Evolutionary conservation across 2,329 filamentous ascomycete species (phyloP), one percentile per base, ranked within the genome.

Genomic region (Ophiostoma ulmi): DNA sequence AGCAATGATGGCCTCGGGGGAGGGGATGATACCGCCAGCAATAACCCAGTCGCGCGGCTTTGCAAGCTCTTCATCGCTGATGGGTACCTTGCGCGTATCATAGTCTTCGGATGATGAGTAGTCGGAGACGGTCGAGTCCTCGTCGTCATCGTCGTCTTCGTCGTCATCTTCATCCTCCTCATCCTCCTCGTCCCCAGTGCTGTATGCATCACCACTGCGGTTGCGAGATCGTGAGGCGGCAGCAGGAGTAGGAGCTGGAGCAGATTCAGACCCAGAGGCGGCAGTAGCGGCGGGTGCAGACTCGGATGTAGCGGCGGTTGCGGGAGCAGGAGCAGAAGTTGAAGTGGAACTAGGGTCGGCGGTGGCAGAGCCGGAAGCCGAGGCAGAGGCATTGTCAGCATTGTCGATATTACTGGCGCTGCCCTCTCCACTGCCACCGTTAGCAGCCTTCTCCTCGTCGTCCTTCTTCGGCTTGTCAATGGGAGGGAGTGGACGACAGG

Each of bases 1-100:
- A 71, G 92, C 91, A 48, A 88, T 88, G 74, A 99, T 96, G 64
- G 94, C 93, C 77, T 99, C 96, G 3, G 89, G 85, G 0, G 94
- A 92, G n/a, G 94, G 88, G 72, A 97, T 83, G 70, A 99, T 94
- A 3, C 92, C 92, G 61, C 84, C 81, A 38, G 91, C 91, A 36
- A 88, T 78, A 5, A 80, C 78, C 20, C 79, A 78, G 55, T 80
- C 77, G 48, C 83, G 80, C 14, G 81, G 79, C 48, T 79, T 77
- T 67, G 82, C 81, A 39, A 90, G 80, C 68, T 81, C 79, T 41
- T 85, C 83, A 55, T 81, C 78, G 0, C 84, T 80, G 0, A 87
- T 85, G 1, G 87, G 87, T 58, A 88, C 85, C 26, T 83, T 80
- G 14, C 83, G 81, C 0, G 75, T 76, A 72, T 82, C 81, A 20